phyloP scores from a whole-genome alignment of 1,139 yeast species.

The Kluyveromyces marxianus region DNA sequence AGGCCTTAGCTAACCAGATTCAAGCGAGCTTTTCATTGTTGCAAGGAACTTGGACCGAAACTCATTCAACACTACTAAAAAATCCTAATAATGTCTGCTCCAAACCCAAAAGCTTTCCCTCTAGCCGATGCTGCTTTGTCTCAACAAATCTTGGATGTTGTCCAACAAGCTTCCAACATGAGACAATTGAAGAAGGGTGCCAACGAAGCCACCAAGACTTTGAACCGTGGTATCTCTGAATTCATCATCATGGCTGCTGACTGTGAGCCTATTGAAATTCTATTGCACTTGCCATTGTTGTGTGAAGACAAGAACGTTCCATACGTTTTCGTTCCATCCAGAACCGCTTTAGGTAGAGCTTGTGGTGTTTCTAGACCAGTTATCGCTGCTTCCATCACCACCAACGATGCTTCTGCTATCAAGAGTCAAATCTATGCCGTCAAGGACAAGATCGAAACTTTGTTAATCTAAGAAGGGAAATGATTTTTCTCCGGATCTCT shows the following conservation, averaged over 20 bases:
- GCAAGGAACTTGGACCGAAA: constrained; percentile 55
- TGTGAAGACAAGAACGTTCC: constrained; percentile 99
- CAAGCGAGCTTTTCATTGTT: constrained; percentile 31
- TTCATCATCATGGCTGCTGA: constrained; percentile 99
- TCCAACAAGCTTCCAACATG: constrained; percentile 95
- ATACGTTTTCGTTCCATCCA: constrained; percentile 96
- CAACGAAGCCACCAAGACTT: constrained; percentile 98
- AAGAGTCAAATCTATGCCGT: constrained; percentile 94
- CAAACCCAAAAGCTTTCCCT: constrained; percentile 97
- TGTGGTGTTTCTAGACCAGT: constrained; percentile 99
- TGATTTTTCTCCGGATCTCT: not conserved
- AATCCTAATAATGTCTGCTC: constrained; percentile 48
- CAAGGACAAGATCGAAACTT: constrained; percentile 98
- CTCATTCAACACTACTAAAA: not conserved
- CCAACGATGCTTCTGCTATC: constrained; percentile 97
- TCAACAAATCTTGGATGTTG: constrained; percentile 95
- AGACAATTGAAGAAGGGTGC: constrained; percentile 99
- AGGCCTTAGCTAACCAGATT: constrained; percentile 14
- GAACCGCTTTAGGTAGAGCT: constrained; percentile 98
- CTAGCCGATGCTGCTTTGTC: constrained; percentile 92
- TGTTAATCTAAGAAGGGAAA: constrained; percentile 58
- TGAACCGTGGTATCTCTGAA: constrained; percentile 99
- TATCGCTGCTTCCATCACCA: constrained; percentile 95
- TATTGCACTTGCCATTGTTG: constrained; percentile 92
- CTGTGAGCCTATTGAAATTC: constrained; percentile 97